Base-by-base conservation (phyloP, 2,329 filamentous ascomycete genomes). In the Ophiocordyceps camponoti-rufipedis region DNA sequence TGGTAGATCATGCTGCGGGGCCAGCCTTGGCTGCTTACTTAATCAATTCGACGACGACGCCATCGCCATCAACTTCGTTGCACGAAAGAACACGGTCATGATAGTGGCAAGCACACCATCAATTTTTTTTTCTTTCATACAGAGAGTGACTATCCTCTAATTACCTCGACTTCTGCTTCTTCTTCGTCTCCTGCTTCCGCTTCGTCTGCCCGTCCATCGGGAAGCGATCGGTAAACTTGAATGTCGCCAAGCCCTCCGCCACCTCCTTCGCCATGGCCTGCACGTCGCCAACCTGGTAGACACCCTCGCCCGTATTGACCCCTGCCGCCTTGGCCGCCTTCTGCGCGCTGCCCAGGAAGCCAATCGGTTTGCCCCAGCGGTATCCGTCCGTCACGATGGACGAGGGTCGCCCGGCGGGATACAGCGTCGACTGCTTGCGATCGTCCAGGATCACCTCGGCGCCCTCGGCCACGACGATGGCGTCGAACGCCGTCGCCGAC, bases 361-460 rank as follows among this genome's bases (percentile, higher is more conserved):
- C 79, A 23, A 85, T 64, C 0, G 82, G 77, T 67, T 86, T 86
- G 4, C 80, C 81, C 66, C 77, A 85, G 23, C 73, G 65, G 62
- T 76, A 85, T 0, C 69, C 74, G 54, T 79, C 73, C 14, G 67
- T 56, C 16, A 84, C 57, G 44, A 85, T 79, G 62, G 82, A 71
- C 2, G 69, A 59, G 0, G 81, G 82, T 0, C 79, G 68, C 1
- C 75, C 75, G 2, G 70, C 64, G 1, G 81, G 81, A 58, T 72
- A 85, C 7, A 85, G 63, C 0, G 75, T 66, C 4, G 70, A 73
- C 19, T 58, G 58, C 16, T 57, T 57, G 16, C 58, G 56, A 5
- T 56, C 51, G 9, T 54, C 52, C 52, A 85, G 81, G 13, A 78
- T 60, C 1, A 52, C 55, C 51, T 71, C 67, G 1, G 72, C 68